Base-by-base conservation (phyloP, 176 grass and related monocot genomes). In the Carex cristatella region DNA sequence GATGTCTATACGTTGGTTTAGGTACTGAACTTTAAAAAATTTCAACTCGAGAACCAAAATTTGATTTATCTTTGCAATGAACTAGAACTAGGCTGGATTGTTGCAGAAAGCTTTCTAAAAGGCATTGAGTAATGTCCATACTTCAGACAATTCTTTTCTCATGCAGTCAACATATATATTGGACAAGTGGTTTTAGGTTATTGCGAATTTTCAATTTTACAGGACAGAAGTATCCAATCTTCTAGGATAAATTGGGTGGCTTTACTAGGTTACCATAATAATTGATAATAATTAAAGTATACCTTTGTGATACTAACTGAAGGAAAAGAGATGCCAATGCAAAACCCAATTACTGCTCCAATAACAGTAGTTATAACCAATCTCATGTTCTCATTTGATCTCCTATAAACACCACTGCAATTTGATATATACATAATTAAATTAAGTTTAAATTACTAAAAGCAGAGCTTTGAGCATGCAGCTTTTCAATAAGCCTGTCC, bases 331-430 rank as follows among this genome's bases (percentile, higher is more conserved):
- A 83, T 53, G 61, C 81, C 81, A 33, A 83, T 67, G 65, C 81
- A 83, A 55, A 83, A 83, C 23, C 81, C 81, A 69, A 83, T 83
- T 83, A 83, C 81, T 49, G 61, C 81, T 83, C 81, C 81, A 69
- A 83, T 83, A 53, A 83, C 65, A 32, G 81, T 83, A 53, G 81
- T 83, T 83, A 83, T 83, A 67, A 83, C 81, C 42, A 83, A 35
- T 40, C 81, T 83, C 81, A 83, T 83, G 49, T 69, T 83, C 65
- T 83, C 81, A 35, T 83, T 83, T 54, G 81, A 83, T 83, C 65
- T 69, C 65, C 81, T 83, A 69, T 83, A 83, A 35, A 68, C 81
- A 83, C 81, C 63, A 83, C 81, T 83, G 81, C 46, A 83, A 28
- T 69, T 83, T 18, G 18, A 83, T 42, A 51, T 53, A 28, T 35